Conservation (phyloP, 345 rosid genomes). For the Aquilaria sinensis region DNA sequence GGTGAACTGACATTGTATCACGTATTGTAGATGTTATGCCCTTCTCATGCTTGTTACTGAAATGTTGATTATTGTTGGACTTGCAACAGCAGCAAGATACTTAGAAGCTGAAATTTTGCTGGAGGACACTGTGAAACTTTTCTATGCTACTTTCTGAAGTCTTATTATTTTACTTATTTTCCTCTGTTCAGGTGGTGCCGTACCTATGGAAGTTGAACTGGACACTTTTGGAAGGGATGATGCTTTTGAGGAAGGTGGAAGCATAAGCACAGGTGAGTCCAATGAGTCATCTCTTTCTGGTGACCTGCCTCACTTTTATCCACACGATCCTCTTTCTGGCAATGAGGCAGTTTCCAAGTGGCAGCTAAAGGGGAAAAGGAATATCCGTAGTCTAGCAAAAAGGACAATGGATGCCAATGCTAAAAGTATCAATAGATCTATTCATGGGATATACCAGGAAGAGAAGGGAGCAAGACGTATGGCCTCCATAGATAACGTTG, state of each 20-base stretch:
- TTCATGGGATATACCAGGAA: conserved; percentile 36
- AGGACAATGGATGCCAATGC: conserved; percentile 32
- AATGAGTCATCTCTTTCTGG: conserved; percentile 72
- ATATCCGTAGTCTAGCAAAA: conserved; percentile 57
- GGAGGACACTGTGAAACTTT: too few species aligned
- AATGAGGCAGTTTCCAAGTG: conserved; percentile 80
- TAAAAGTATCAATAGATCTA: conserved; percentile 25
- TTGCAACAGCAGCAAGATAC: too few species aligned
- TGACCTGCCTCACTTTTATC: conserved; percentile 44
- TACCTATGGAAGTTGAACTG: conserved; percentile 21
- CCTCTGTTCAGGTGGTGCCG: conserved; percentile 25
- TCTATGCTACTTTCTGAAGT: too few species aligned
- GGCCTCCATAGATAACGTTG: conserved; percentile 33
- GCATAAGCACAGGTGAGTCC: conserved; percentile 67
- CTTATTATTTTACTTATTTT: neutral
- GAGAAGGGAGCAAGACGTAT: conserved; percentile 28
- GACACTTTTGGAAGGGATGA: conserved; percentile 34
- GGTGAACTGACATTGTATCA: too few species aligned
- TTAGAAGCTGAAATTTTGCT: too few species aligned
- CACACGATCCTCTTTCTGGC: conserved; percentile 34
- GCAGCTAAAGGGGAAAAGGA: conserved; percentile 90
- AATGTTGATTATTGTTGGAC: too few species aligned
- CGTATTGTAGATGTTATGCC: too few species aligned
- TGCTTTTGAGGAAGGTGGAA: conserved; percentile 46
- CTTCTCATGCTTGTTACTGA: too few species aligned